Evolutionary conservation across 257 asterid species (phyloP).

Genomic region (Apocynum venetum): DNA sequence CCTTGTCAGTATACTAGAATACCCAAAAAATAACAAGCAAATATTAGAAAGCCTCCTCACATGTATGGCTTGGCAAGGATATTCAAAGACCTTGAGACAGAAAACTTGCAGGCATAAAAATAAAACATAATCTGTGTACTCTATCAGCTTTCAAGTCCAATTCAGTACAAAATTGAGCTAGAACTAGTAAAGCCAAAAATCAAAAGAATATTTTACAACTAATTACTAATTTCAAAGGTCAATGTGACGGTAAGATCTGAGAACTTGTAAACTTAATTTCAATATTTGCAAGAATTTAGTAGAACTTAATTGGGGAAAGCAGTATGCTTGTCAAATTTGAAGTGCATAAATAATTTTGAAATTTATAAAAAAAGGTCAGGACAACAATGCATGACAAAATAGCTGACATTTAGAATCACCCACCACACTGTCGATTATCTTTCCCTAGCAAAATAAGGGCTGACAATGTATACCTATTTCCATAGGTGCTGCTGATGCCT

Average conservation of each 20-base stretch:
- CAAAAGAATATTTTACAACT: background rate
- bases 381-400: background rate
- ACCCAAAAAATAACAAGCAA: background rate
- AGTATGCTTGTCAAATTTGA: background rate
- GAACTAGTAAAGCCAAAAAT: background rate
- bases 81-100: background rate
- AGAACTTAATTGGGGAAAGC: background rate
- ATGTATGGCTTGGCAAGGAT: background rate
- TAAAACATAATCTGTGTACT: background rate
- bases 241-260: background rate
- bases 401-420: background rate
- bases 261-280: background rate
- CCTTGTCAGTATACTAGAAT: background rate
- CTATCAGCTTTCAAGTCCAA: background rate
- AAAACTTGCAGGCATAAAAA: background rate
- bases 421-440: background rate
- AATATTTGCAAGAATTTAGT: background rate
- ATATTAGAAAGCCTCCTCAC: background rate
- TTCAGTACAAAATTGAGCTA: background rate
- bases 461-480: background rate
- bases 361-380: background rate
- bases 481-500: background rate
- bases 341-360: too few species aligned
- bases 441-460: background rate
- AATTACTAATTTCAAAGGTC: background rate